Percentiles rank a stretch among this genome's conserved stretches.
Evolutionary conservation across 2,329 filamentous ascomycete genomes (phyloP).

Genomic region (Microascus cirrosus): DNA sequence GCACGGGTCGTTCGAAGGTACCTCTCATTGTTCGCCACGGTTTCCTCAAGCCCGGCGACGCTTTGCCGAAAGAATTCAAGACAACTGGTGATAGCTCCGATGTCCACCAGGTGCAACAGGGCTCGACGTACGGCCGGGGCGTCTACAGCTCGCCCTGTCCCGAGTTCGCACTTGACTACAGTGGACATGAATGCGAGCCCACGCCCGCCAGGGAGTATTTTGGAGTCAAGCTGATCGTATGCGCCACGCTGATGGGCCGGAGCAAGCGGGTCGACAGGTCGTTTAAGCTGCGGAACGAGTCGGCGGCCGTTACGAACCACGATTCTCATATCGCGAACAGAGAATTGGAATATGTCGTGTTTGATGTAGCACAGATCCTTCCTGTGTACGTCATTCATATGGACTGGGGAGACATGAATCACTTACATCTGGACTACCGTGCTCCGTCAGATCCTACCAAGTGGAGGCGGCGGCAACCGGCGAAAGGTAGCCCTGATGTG

Average conservation of each 20-base stretch:
- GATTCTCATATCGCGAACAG: constrained; percentile 26
- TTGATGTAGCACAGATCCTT: constrained; percentile 27
- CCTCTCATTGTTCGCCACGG: constrained; percentile 30
- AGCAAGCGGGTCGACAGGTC: constrained; percentile 15
- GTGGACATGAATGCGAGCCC: constrained; percentile 13
- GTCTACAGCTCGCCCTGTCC: constrained; percentile 32
- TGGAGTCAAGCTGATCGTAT: constrained; percentile 29
- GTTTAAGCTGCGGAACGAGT: constrained; percentile 15
- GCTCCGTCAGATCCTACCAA: constrained; percentile 9
- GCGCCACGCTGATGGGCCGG: constrained; percentile 33
- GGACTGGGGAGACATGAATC: constrained; percentile 22
- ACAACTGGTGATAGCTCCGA: background rate
- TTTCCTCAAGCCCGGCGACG: constrained; percentile 24
- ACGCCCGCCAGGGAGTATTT: constrained; percentile 19
- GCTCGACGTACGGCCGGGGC: constrained; percentile 25
- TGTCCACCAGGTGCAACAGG: constrained; percentile 18
- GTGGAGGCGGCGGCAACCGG: constrained; percentile 2
- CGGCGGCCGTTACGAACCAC: constrained; percentile 13
- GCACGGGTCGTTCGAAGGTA: constrained; percentile 21
- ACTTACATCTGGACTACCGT: constrained; percentile 8
- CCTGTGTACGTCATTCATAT: constrained; percentile 33
- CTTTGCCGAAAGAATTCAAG: constrained; percentile 3
- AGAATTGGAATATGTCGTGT: constrained; percentile 28
- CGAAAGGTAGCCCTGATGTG: background rate
- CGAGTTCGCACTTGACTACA: constrained; percentile 24